phyloP scores from a whole-genome alignment of 257 asterid genomes.

The Salvia rosmarinus region DNA sequence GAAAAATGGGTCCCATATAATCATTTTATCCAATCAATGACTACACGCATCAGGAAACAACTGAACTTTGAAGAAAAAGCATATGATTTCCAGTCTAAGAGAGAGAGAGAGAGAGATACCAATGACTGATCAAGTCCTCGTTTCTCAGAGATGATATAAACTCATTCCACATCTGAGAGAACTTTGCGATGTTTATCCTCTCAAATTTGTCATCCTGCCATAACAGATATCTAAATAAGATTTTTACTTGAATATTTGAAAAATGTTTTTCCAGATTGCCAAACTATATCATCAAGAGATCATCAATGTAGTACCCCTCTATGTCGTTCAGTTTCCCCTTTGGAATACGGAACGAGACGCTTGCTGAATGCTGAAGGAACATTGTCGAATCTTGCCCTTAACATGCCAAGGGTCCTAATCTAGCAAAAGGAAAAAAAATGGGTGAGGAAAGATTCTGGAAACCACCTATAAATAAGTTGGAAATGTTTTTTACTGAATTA shows the following conservation, averaged over 20 bases:
- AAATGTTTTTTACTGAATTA: slow-evolving; percentile 2
- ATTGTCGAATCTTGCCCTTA: slow-evolving; percentile 89
- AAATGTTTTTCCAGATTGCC: neutral
- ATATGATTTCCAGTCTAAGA: slow-evolving; percentile 16
- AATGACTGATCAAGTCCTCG: slow-evolving; percentile 89
- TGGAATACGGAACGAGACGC: slow-evolving; percentile 79
- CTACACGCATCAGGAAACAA: neutral
- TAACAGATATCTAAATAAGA: slow-evolving; percentile 18
- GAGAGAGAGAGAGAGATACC: slow-evolving; percentile 30
- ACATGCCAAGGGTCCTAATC: slow-evolving; percentile 98
- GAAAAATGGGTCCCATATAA: slow-evolving; percentile 33
- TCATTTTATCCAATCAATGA: slow-evolving; percentile 3
- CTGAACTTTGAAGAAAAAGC: neutral
- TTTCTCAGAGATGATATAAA: slow-evolving; percentile 87
- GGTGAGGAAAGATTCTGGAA: slow-evolving; percentile 25
- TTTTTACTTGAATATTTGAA: slow-evolving; percentile 2
- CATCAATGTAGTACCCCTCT: slow-evolving; percentile 44
- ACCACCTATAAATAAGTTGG: slow-evolving; percentile 9
- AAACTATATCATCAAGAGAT: slow-evolving; percentile 35
- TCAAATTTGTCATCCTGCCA: slow-evolving; percentile 69
- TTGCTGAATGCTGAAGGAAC: slow-evolving; percentile 87
- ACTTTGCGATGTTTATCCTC: slow-evolving; percentile 79
- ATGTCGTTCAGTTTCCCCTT: slow-evolving; percentile 51
- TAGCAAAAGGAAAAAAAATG: slow-evolving; percentile 39
- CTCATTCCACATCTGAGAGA: slow-evolving; percentile 99